phyloP scores from a whole-genome alignment of 2,329 filamentous ascomycete species.

The Biscogniauxia mediterranea region DNA sequence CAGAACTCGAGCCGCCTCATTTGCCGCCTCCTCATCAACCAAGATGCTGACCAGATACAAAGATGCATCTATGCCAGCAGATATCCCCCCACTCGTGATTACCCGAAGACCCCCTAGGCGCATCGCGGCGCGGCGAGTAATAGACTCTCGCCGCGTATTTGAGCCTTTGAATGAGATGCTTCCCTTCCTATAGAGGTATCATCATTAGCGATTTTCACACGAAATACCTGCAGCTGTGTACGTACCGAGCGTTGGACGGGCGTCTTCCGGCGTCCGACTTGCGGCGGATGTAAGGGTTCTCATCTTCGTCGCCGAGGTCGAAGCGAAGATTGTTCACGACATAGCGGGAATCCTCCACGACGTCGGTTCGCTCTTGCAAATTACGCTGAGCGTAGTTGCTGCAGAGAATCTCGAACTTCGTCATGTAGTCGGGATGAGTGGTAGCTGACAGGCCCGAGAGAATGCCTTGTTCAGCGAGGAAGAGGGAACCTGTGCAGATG shows the following conservation, averaged over 20 bases:
- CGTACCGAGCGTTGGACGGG: conserved; percentile 60
- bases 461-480: conserved; percentile 74
- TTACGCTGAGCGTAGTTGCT: conserved; percentile 69
- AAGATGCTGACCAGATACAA: conserved; percentile 83
- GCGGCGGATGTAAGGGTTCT: conserved; percentile 79
- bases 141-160: conserved; percentile 74
- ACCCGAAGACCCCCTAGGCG: conserved; percentile 68
- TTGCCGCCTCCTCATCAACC: conserved; percentile 73
- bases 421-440: conserved; percentile 77
- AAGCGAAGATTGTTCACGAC: conserved; percentile 91
- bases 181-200: conserved; percentile 61
- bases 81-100: conserved; percentile 76
- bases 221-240: conserved; percentile 8
- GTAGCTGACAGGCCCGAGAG: conserved; percentile 78
- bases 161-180: conserved; percentile 78
- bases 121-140: conserved; percentile 74
- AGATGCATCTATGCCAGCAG: conserved; percentile 77
- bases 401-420: conserved; percentile 78
- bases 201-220: conserved; percentile 20
- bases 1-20: conserved; percentile 71
- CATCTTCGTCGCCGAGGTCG: conserved; percentile 76
- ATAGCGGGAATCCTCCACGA: conserved; percentile 77
- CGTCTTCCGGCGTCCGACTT: conserved; percentile 65
- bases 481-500: conserved; percentile 75
- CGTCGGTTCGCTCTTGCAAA: conserved; percentile 74